These are phyloP conservation scores for Fusarium nelsonii DNA, from an alignment of 2,329 filamentous ascomycete genomes.

Conservation along the genomic window DNA sequence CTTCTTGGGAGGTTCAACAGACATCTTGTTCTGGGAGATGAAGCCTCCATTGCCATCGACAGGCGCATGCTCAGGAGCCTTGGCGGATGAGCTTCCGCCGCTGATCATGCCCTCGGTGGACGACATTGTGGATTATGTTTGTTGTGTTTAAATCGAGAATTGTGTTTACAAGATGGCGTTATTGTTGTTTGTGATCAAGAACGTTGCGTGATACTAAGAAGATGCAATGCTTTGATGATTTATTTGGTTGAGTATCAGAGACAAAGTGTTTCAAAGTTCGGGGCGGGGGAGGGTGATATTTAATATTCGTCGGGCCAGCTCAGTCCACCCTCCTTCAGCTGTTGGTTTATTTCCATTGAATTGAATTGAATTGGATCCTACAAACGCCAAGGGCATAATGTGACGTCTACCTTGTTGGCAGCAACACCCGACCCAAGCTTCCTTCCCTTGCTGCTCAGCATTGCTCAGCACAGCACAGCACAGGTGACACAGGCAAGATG, in stretches of 20 bases:
- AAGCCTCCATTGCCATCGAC: constrained; percentile 57
- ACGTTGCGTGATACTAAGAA: not conserved
- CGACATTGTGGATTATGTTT: constrained; percentile 28
- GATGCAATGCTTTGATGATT: not conserved
- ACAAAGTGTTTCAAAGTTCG: constrained; percentile 17
- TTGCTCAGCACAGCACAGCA: constrained; percentile 15
- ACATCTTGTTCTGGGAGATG: constrained; percentile 67
- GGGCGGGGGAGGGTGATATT: constrained; percentile 36
- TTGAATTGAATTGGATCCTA: constrained; percentile 1
- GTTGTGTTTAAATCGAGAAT: not conserved
- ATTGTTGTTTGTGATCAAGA: not conserved
- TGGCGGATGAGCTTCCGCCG: constrained; percentile 49
- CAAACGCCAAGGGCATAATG: constrained; percentile 33
- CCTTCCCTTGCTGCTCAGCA: constrained; percentile 5
- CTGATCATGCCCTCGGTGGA: constrained; percentile 44
- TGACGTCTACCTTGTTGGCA: constrained; percentile 32
- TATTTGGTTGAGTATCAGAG: not conserved
- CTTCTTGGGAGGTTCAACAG: constrained; percentile 81
- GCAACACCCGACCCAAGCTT: constrained; percentile 22
- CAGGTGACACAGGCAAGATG: constrained; percentile 36
- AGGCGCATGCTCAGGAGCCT: constrained; percentile 22
- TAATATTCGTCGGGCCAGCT: constrained; percentile 21
- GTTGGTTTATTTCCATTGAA: constrained; percentile 10
- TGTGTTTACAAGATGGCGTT: not conserved
- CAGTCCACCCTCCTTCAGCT: constrained; percentile 12